phyloP scores from a whole-genome alignment of 192 early-diverging fungal species.

The Phlyctochytrium bullatum region DNA sequence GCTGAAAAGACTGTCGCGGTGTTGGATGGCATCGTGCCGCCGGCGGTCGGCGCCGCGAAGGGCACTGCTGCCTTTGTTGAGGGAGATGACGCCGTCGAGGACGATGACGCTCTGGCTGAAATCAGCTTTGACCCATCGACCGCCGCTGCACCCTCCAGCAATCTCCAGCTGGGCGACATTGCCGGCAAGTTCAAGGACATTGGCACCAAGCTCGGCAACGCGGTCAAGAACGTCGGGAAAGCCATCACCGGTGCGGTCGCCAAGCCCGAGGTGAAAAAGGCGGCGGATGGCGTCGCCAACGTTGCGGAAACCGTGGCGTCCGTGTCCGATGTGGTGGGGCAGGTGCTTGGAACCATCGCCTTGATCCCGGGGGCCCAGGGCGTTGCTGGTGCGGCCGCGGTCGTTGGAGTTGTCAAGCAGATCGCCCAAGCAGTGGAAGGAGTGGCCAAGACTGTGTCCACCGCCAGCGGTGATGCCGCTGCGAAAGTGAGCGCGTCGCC shows the following conservation, averaged over 20 bases:
- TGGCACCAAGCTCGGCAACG: neutral
- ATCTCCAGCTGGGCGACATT: neutral
- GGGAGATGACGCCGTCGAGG: neutral
- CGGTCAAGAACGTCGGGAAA: neutral
- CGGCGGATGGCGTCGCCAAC: neutral
- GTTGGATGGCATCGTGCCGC: no score
- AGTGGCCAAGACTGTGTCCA: neutral
- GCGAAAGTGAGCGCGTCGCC: neutral
- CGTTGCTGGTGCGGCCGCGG: neutral
- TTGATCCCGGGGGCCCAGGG: neutral
- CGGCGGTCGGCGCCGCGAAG: neutral
- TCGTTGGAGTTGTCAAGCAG: neutral
- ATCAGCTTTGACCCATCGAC: no score
- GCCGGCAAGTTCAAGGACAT: neutral
- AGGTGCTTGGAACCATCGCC: neutral
- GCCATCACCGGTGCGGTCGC: neutral
- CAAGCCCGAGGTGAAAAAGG: neutral
- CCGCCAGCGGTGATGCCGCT: conserved; percentile 4
- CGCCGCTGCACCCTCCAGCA: no score
- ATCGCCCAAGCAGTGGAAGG: neutral
- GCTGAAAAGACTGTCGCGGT: no score
- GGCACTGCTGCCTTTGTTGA: neutral
- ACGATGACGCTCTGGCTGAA: neutral
- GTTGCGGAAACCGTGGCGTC: neutral
- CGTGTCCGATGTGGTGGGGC: neutral